Conservation (phyloP, 2,329 filamentous ascomycete species). For the Phaeophleospora eucalypticola region DNA sequence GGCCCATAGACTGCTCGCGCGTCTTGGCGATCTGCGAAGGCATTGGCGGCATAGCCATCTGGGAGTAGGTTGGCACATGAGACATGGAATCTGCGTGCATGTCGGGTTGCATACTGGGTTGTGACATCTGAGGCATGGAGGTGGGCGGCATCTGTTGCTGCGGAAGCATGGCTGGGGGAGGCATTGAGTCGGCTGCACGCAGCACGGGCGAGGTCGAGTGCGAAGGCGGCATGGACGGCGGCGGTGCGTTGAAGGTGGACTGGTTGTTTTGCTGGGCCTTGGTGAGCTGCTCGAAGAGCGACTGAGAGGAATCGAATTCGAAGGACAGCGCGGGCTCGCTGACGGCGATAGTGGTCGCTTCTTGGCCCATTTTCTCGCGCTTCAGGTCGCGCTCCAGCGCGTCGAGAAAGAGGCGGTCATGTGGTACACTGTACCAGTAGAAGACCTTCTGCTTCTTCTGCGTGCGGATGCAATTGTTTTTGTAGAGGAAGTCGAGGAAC, state of each 20-base stretch:
- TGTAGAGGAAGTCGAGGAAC: constrained; percentile 98
- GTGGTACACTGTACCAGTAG: constrained; percentile 99
- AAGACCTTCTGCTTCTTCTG: constrained; percentile 99
- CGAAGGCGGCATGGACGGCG: constrained; percentile 53
- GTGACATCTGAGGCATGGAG: constrained; percentile 28
- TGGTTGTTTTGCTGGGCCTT: constrained; percentile 99
- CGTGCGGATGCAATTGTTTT: constrained; percentile 99
- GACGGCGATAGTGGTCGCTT: constrained; percentile 93
- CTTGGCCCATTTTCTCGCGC: constrained; percentile 98
- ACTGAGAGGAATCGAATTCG: constrained; percentile 98
- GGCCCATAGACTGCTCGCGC: constrained; percentile 74
- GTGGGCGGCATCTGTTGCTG: constrained; percentile 25
- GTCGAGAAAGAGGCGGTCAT: constrained; percentile 95
- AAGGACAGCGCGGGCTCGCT: constrained; percentile 97
- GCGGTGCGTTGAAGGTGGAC: constrained; percentile 66
- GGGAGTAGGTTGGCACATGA: constrained; percentile 65
- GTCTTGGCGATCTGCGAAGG: constrained; percentile 72
- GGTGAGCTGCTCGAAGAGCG: constrained; percentile 97
- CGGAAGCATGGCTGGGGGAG: constrained; percentile 78
- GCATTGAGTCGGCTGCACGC: constrained; percentile 90
- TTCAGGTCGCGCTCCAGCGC: constrained; percentile 95
- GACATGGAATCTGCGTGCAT: constrained; percentile 57
- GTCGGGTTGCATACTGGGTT: constrained; percentile 39
- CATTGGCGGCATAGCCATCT: constrained; percentile 69
- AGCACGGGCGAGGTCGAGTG: constrained; percentile 86